A percentile compares a stretch with the other conserved stretches of the same genome.
These are phyloP conservation scores for Tetrastigma voinierianum DNA, from an alignment of 164 flowering plant species.

Conservation along the genomic window DNA sequence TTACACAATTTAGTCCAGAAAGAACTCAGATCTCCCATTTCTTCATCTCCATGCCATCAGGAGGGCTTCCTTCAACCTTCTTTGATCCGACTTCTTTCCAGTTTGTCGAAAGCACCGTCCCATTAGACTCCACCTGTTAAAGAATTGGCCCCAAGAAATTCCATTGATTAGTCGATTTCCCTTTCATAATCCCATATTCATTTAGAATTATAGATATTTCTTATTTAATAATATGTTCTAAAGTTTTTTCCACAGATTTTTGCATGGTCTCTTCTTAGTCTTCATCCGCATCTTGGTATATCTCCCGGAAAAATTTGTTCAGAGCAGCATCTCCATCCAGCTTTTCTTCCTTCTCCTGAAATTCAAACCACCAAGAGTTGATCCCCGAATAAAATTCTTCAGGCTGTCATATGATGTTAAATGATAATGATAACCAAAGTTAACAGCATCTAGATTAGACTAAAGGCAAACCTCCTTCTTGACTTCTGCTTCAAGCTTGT, in stretches of 20 bases:
- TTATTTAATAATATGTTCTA: too few relatives aligned
- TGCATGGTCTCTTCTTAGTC: conserved; percentile 65
- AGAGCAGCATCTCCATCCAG: conserved; percentile 72
- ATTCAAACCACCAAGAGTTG: not conserved
- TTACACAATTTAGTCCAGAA: not conserved
- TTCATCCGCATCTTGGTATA: conserved; percentile 63
- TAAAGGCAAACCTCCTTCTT: conserved; percentile 9
- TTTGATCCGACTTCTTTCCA: conserved; percentile 70
- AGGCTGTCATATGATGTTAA: too few relatives aligned
- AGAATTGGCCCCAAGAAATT: not conserved
- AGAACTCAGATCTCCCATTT: conserved; percentile 48
- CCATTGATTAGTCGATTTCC: too few relatives aligned
- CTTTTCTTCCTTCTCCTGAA: conserved; percentile 70
- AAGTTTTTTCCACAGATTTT: conserved; percentile 60
- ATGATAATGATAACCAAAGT: not conserved
- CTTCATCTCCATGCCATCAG: conserved; percentile 66
- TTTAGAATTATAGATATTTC: too few relatives aligned
- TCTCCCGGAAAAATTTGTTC: conserved; percentile 60
- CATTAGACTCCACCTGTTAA: conserved; percentile 46
- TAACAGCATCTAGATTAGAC: not conserved
- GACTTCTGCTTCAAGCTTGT: conserved; percentile 7
- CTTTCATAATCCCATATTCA: not conserved
- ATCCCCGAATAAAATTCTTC: not conserved
- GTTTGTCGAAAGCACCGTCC: too few relatives aligned
- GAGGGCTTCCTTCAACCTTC: conserved; percentile 58